Conservation (phyloP, 257 asterid genomes). For the Nicotiana otophora region DNA sequence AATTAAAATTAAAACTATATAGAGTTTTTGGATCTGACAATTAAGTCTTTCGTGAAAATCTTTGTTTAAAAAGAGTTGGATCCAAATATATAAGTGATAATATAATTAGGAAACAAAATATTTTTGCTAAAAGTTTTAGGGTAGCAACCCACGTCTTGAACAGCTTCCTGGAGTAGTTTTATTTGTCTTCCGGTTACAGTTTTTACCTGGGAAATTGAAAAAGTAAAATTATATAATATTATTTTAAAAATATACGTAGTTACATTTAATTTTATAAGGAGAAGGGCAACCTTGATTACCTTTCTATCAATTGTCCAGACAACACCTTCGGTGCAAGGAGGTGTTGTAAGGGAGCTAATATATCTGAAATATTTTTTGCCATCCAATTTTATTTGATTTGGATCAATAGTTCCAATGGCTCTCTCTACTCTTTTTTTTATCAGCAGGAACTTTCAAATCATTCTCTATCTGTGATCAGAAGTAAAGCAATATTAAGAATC, state of each 20-base stretch:
- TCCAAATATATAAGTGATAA: background rate
- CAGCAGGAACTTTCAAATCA: constrained; percentile 17
- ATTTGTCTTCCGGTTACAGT: constrained; percentile 47
- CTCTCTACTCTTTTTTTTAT: constrained; percentile 14
- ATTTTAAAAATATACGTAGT: no score
- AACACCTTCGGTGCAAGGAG: constrained; percentile 56
- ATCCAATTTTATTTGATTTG: constrained; percentile 31
- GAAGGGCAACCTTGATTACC: constrained; percentile 20
- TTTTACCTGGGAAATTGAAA: constrained; percentile 30
- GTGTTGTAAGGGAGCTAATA: constrained; percentile 59
- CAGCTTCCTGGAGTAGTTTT: constrained; percentile 43
- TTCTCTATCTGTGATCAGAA: constrained; percentile 25
- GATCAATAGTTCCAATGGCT: constrained; percentile 29
- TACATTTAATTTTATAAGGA: no score
- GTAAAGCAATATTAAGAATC: background rate
- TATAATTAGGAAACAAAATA: background rate
- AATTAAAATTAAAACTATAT: background rate
- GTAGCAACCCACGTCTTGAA: constrained; percentile 40
- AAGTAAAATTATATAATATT: background rate
- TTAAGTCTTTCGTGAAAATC: no score
- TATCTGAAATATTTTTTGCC: constrained; percentile 45
- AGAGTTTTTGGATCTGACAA: background rate
- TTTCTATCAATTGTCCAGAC: constrained; percentile 43
- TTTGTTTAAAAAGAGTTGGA: background rate
- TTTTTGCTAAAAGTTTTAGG: background rate